These are phyloP conservation scores for Sclerotinia borealis DNA, from an alignment of 2,329 filamentous ascomycete species.

Conservation along the genomic window DNA sequence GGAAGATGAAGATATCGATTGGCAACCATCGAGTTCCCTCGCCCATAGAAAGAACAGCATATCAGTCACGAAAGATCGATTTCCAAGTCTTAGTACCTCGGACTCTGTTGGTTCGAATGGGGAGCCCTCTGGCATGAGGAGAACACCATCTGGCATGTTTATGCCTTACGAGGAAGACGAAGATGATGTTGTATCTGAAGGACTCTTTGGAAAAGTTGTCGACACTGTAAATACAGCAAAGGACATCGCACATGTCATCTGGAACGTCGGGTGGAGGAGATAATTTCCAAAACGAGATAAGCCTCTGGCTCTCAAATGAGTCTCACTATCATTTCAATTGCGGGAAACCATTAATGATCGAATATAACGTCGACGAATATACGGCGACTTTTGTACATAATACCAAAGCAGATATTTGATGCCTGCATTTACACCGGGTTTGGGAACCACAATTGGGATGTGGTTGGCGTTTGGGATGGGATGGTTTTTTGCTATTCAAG, in stretches of 20 bases:
- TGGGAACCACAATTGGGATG: slow-evolving; percentile 3
- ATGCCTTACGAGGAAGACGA: slow-evolving; percentile 81
- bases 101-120: slow-evolving; percentile 34
- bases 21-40: slow-evolving; percentile 35
- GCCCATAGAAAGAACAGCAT: slow-evolving; percentile 29
- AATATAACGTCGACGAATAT: slow-evolving; percentile 20
- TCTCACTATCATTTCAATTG: neutral
- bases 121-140: slow-evolving; percentile 57
- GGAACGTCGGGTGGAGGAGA: slow-evolving; percentile 47
- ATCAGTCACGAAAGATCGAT: slow-evolving; percentile 26
- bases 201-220: slow-evolving; percentile 35
- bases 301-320: slow-evolving; percentile 1
- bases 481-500: neutral
- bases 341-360: slow-evolving; percentile 16
- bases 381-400: slow-evolving; percentile 18
- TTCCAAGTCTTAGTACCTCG: slow-evolving; percentile 25
- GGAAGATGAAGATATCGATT: slow-evolving; percentile 46
- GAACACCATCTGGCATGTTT: slow-evolving; percentile 83
- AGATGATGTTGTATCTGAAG: slow-evolving; percentile 53
- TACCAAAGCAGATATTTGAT: slow-evolving; percentile 10
- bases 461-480: slow-evolving; percentile 5
- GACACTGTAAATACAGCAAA: slow-evolving; percentile 57
- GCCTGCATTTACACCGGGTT: slow-evolving; percentile 8
- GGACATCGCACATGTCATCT: slow-evolving; percentile 65
- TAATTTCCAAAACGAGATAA: slow-evolving; percentile 16